These are phyloP conservation scores for Flaveria linearis DNA, from an alignment of 129 eudicot species.

Conservation along the genomic window DNA sequence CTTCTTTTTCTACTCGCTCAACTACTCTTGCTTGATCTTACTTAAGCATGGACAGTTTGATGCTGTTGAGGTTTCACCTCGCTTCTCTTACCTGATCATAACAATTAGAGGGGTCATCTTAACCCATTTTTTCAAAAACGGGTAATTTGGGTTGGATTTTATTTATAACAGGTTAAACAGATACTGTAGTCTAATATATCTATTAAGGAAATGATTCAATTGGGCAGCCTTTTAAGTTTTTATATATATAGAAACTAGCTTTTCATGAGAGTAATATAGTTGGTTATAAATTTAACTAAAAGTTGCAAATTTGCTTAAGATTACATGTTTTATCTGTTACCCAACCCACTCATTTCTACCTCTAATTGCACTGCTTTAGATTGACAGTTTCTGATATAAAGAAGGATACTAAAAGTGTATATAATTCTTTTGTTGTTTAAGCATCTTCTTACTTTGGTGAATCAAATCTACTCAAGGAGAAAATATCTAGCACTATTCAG, in stretches of 20 bases:
- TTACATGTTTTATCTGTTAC: not conserved
- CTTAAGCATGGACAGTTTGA: constrained; percentile 78
- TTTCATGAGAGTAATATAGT: not conserved
- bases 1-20: constrained; percentile 71
- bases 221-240: not conserved
- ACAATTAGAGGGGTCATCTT: constrained; percentile 10
- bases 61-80: constrained; percentile 81
- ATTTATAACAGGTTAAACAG: not conserved
- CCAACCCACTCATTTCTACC: not conserved
- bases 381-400: constrained; percentile 11
- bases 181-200: not conserved
- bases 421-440: constrained; percentile 36
- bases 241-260: not conserved
- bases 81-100: not conserved
- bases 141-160: not conserved
- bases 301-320: not conserved
- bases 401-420: constrained; percentile 19
- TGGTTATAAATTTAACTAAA: not conserved
- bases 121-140: not conserved
- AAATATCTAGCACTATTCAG: constrained; percentile 70
- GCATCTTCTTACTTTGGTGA: constrained; percentile 79
- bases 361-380: not conserved
- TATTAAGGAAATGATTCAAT: constrained; percentile 9
- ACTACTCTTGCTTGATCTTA: constrained; percentile 72
- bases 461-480: constrained; percentile 79